These are phyloP conservation scores for Calonectria fujianensis DNA, from an alignment of 2,329 filamentous ascomycete genomes.

Conservation along the genomic window DNA sequence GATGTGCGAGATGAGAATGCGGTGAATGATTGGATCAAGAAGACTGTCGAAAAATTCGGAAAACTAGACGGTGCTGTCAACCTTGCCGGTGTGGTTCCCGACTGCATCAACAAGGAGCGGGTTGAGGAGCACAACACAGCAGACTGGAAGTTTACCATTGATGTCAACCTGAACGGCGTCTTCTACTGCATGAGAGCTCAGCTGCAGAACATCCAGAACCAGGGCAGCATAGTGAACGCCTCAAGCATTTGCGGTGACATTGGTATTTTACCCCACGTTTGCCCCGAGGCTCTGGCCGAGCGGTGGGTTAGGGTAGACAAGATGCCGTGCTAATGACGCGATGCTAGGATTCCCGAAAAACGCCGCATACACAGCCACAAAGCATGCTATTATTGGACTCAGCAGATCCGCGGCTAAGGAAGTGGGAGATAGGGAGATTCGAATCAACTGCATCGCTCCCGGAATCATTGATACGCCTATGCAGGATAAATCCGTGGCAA, in stretches of 20 bases:
- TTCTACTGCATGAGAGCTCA: slow-evolving; percentile 22
- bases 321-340: neutral
- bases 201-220: slow-evolving; percentile 14
- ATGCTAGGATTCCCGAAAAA: slow-evolving; percentile 14
- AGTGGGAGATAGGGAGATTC: neutral
- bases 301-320: too few species aligned
- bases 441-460: slow-evolving; percentile 12
- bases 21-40: slow-evolving; percentile 12
- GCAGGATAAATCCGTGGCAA: neutral
- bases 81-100: neutral
- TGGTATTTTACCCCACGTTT: neutral
- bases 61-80: slow-evolving; percentile 12
- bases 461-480: slow-evolving; percentile 18
- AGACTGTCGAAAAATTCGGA: slow-evolving; percentile 1
- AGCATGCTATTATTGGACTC: slow-evolving; percentile 19
- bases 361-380: slow-evolving; percentile 18
- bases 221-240: slow-evolving; percentile 5
- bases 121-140: slow-evolving; percentile 3
- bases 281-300: neutral
- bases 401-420: slow-evolving; percentile 3
- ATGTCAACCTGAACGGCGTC: slow-evolving; percentile 11
- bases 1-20: neutral
- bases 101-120: neutral
- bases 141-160: slow-evolving; percentile 15
- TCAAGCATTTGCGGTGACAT: slow-evolving; percentile 17